phyloP scores from a whole-genome alignment of 179 eudicot species.

The Pouteria campechiana region DNA sequence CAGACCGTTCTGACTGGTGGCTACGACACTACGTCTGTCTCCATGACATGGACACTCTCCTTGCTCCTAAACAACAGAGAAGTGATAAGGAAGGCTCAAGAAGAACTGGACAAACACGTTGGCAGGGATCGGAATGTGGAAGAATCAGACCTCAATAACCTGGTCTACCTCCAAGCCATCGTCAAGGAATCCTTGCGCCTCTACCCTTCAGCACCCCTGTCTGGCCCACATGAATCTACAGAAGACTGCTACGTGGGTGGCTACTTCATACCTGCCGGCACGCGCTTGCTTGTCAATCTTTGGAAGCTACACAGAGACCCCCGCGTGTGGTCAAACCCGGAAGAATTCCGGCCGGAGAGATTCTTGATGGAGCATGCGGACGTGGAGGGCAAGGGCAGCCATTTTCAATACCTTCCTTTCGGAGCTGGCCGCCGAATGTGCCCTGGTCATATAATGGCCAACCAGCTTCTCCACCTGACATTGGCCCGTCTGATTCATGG shows the following conservation, averaged over 20 bases:
- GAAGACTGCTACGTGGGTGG: not conserved
- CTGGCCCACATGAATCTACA: not conserved
- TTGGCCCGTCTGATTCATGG: not conserved
- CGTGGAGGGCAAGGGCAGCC: not conserved
- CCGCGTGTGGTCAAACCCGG: not conserved
- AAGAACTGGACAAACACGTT: not conserved
- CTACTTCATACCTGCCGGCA: not conserved
- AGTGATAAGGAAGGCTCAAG: not conserved
- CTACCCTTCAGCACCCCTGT: not conserved
- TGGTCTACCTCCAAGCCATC: not conserved
- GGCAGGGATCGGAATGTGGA: not conserved
- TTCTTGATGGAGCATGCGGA: not conserved
- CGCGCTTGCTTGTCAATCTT: not conserved
- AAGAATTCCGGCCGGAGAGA: not conserved
- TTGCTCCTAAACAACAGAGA: not conserved
- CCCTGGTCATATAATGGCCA: not conserved
- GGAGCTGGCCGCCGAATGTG: not conserved
- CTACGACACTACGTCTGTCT: not conserved
- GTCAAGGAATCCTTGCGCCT: not conserved
- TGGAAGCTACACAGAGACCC: not conserved
- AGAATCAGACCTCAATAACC: not conserved
- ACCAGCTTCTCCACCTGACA: not conserved
- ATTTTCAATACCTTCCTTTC: not conserved
- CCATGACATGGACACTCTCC: not conserved
- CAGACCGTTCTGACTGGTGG: not conserved